Base-by-base conservation (phyloP, 441 rosid species). In the Adansonia grandidieri region DNA sequence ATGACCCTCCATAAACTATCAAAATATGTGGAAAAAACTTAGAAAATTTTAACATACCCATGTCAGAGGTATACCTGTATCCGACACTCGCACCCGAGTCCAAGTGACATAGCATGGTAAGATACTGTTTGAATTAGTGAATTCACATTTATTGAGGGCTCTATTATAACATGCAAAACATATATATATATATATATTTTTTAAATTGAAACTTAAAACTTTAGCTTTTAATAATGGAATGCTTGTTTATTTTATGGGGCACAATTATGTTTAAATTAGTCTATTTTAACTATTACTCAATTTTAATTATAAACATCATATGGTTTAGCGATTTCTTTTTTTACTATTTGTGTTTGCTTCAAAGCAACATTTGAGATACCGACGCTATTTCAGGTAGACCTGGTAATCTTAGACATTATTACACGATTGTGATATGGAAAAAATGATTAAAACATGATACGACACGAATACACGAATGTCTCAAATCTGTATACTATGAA, bases 51-150 rank as follows among this genome's bases (percentile, higher is more conserved):
- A 37, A 37, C 40, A 37, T 37, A 37, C 40, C 5, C 40, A 3
- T 37, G 40, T 37, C 5, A 37, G 40, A 37, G 5, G 1, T 37
- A 37, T 37, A 37, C 40, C 40, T 37, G 40, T 37, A 37, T 37
- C 5, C 5, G 40, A 37, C 40, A 37, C 40, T 37, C 40, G 40
- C 40, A 3, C 40, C 40, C 40, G 40, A 37, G 40, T 37, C 40
- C 40, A 37, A 37, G 40, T 37, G 40, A 37, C 40, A 37, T 37
- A 37, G 40, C 98, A 73, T 96, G 99, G 98, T 94, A 83, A 82
- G 90, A 72, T 81, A 61, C 74, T 56, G 3, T 82, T 78, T 70
- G 51, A 74, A 24, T 57, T 67, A 22, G 9, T 66, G n/a, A 68
- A 61, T 63, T 63, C 50, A 48, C 9, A 61, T 28, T 17, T 54